Base-by-base conservation (phyloP, 805 yeast species). In the Groenewaldozyma salmanticensis region DNA sequence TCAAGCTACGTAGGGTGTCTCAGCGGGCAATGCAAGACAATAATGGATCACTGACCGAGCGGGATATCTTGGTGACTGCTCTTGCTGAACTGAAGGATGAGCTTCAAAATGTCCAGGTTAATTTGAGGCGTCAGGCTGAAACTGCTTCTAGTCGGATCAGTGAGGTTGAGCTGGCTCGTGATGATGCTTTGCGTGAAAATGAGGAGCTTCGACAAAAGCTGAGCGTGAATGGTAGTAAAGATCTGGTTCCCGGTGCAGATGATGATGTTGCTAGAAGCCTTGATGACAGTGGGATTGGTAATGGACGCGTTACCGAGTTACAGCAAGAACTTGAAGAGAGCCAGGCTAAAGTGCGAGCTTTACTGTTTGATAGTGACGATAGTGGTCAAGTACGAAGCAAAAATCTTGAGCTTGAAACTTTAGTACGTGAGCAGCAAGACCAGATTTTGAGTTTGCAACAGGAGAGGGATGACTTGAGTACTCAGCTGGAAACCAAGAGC, bases 1-100 rank as follows among this genome's bases (percentile, higher is more conserved):
- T 50, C 18, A 49, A 52, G 37, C 40, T 54, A 35, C 42, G 58
- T 21, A 44, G 57, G 18, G 53, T 52, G 9, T 54, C 58, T 4
- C 55, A 53, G 34, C 42, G 52, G 18, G 33, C 50, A 20, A 49
- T 55, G n/a, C 53, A 50, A n/a, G 58, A 54, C 37, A 50, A 39
- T 21, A 37, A 45, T 11, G 42, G 33, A 2, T 27, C 51, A 7
- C 38, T 54, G n/a, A 37, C 49, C 4, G 58, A 54, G 42, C 44
- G 57, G 3, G 57, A 53, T 5, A 53, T 54, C 18, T 43, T 54
- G 9, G 38, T 51, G 7, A 47, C 52, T 18, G 58, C 58, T 6
- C 39, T 54, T 3, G 39, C 38, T 6, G 58, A 49, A 31, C 44
- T 55, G 15, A 49, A 53, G 35, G 49, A 44, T 22, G 60, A 54